phyloP scores from a whole-genome alignment of 169 alveolate genomes.

The Theileria orientalis region DNA sequence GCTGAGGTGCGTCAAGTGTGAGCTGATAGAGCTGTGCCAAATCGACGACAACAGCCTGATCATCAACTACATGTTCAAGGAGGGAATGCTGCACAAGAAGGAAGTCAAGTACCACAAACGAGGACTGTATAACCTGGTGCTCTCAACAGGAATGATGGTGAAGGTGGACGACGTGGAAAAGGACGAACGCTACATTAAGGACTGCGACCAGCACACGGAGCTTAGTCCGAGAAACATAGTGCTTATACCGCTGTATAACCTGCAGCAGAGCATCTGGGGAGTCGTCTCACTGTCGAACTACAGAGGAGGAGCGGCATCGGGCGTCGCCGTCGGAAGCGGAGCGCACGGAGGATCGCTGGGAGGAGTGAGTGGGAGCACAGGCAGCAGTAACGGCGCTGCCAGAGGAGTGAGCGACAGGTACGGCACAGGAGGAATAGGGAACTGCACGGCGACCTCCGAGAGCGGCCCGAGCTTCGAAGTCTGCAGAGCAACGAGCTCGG shows the following conservation, averaged over 20 bases:
- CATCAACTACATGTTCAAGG: slow-evolving; percentile 35
- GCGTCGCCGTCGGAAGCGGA: too few species aligned
- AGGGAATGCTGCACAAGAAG: slow-evolving; percentile 60
- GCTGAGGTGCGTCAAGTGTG: slow-evolving; percentile 28
- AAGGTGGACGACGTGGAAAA: slow-evolving; percentile 21
- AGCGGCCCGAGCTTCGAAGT: too few species aligned
- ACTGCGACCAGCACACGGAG: slow-evolving; percentile 51
- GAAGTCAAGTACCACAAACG: slow-evolving; percentile 2
- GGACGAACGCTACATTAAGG: slow-evolving; percentile 8
- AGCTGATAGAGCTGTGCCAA: slow-evolving; percentile 52
- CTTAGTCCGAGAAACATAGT: slow-evolving; percentile 28
- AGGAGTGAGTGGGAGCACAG: too few species aligned
- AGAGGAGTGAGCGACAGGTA: too few species aligned
- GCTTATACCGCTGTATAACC: slow-evolving; percentile 52
- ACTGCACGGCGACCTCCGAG: too few species aligned
- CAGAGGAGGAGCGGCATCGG: too few species aligned
- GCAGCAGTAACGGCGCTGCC: too few species aligned
- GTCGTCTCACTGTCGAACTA: slow-evolving; percentile 43
- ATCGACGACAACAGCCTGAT: slow-evolving; percentile 43
- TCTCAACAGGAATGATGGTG: slow-evolving; percentile 23
- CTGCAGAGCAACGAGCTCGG: too few species aligned
- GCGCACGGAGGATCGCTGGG: too few species aligned
- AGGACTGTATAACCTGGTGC: slow-evolving; percentile 35
- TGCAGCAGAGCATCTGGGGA: slow-evolving; percentile 52
- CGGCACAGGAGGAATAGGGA: too few species aligned